phyloP scores from a whole-genome alignment of 208 protist species.

The Leishmania turanica region DNA sequence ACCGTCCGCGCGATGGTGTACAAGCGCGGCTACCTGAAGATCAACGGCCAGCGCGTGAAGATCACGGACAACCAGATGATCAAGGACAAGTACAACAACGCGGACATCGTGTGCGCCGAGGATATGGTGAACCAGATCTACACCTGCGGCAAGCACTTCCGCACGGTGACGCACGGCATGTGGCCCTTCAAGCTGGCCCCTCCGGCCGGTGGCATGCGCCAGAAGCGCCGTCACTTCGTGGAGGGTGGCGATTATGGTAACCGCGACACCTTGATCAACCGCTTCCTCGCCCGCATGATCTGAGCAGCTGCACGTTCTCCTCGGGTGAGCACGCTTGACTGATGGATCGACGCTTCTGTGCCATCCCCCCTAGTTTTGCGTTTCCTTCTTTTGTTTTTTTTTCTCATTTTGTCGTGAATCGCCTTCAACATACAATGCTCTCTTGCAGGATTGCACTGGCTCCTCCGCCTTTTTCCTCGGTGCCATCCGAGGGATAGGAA shows the following conservation, averaged over 20 bases:
- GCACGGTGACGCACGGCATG: conserved; percentile 97
- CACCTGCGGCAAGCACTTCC: conserved; percentile 99
- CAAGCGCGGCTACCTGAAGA: conserved; percentile 99
- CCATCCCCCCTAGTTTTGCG: background rate
- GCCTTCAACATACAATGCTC: background rate
- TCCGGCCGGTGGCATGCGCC: conserved; percentile 96
- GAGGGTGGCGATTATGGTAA: conserved; percentile 99
- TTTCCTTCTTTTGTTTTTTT: background rate
- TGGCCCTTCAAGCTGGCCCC: conserved; percentile 99
- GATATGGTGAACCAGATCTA: conserved; percentile 99
- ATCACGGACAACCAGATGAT: conserved; percentile 97
- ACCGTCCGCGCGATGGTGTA: conserved; percentile 98
- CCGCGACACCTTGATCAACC: conserved; percentile 99
- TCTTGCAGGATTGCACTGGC: too few relatives aligned
- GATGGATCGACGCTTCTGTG: background rate
- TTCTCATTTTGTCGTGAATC: background rate
- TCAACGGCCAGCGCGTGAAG: conserved; percentile 98
- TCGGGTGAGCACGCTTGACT: background rate
- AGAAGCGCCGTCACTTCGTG: conserved; percentile 98
- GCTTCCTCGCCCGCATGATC: conserved; percentile 97
- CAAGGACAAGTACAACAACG: conserved; percentile 94
- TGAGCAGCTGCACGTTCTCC: conserved; percentile 45
- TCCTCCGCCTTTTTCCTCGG: background rate
- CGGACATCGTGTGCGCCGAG: conserved; percentile 98
- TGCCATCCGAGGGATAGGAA: background rate